These are phyloP conservation scores for slime mould (Dictyostelium discoideum) DNA, from an alignment of 78 protist genomes.

Conservation along the genomic window DNA sequence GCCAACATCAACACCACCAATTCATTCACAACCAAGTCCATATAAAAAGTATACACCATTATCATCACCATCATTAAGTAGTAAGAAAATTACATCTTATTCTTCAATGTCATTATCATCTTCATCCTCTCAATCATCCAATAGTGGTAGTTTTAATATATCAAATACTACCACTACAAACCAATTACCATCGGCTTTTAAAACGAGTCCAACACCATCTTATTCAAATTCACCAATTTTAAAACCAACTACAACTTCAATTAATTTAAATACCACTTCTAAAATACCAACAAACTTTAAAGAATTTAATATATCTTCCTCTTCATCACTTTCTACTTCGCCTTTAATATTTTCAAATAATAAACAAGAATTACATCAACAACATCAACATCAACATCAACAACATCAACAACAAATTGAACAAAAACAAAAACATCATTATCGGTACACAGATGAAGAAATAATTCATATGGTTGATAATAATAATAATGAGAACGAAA, in stretches of 20 bases:
- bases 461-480: background rate
- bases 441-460: background rate
- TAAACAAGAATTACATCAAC: background rate
- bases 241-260: background rate
- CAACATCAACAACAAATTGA: background rate
- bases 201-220: background rate
- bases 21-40: background rate
- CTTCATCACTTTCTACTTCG: slow-evolving; percentile 11
- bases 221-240: background rate
- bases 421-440: background rate
- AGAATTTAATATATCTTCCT: background rate
- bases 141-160: background rate
- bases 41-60: background rate
- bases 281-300: background rate
- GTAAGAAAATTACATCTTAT: background rate
- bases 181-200: background rate
- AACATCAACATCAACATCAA: background rate
- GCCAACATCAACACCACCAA: background rate
- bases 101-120: background rate
- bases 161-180: background rate
- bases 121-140: background rate
- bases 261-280: background rate
- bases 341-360: slow-evolving; percentile 10
- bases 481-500: background rate
- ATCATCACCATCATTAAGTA: background rate